phyloP scores from a whole-genome alignment of 495 filamentous ascomycete genomes.

The Podospora appendiculata region DNA sequence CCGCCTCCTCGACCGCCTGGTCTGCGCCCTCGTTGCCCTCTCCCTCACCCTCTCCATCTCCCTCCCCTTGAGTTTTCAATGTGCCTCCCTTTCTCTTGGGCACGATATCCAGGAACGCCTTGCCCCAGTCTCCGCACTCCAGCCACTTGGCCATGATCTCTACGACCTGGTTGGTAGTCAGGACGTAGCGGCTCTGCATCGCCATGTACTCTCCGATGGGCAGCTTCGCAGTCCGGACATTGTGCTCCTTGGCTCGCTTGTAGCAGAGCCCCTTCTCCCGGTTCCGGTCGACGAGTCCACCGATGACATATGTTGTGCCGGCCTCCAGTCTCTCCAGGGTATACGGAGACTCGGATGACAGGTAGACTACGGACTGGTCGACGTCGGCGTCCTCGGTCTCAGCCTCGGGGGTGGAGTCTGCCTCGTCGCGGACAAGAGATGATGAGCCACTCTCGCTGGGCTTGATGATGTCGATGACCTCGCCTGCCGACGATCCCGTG shows the following conservation, averaged over 20 bases:
- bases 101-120: slow-evolving; percentile 79
- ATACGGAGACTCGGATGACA: slow-evolving; percentile 77
- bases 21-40: no score
- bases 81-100: slow-evolving; percentile 76
- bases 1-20: slow-evolving; percentile 16
- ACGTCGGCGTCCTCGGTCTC: slow-evolving; percentile 28
- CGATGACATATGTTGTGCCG: slow-evolving; percentile 85
- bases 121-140: slow-evolving; percentile 79
- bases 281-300: slow-evolving; percentile 92
- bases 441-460: slow-evolving; percentile 32
- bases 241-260: slow-evolving; percentile 62
- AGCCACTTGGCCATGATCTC: slow-evolving; percentile 96
- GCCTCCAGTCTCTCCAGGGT: slow-evolving; percentile 73
- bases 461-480: slow-evolving; percentile 46
- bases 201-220: slow-evolving; percentile 89
- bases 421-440: background rate
- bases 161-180: slow-evolving; percentile 89
- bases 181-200: slow-evolving; percentile 73
- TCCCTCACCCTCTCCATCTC: no score
- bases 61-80: slow-evolving; percentile 27
- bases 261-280: slow-evolving; percentile 91
- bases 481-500: slow-evolving; percentile 41
- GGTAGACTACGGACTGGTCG: slow-evolving; percentile 59
- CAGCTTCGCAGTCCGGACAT: slow-evolving; percentile 78
- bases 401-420: slow-evolving; percentile 4